Percentiles rank a stretch among this genome's conserved stretches.
phyloP scores from a whole-genome alignment of 306 rosid genomes.

The Cucumis cinereus region DNA sequence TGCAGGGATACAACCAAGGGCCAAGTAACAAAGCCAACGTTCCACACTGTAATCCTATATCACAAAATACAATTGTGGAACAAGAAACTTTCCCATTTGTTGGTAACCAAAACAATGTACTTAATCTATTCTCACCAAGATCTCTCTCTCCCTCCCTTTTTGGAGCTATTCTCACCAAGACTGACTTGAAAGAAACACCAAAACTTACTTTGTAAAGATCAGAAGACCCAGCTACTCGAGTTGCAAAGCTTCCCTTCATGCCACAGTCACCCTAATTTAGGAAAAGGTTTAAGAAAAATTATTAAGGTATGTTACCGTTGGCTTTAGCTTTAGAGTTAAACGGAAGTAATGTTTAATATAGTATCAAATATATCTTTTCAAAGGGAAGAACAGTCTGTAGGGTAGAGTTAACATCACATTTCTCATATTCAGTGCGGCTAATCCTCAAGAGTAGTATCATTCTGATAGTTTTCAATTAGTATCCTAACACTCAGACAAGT shows the following conservation, averaged over 20 bases:
- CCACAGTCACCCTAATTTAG: constrained; percentile 57
- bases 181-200: background rate
- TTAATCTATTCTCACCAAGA: background rate
- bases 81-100: background rate
- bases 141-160: too few species aligned
- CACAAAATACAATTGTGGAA: background rate
- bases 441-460: background rate
- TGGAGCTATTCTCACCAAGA: background rate
- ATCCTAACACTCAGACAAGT: background rate
- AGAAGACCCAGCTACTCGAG: constrained; percentile 91
- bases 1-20: background rate
- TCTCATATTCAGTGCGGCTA: background rate
- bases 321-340: background rate
- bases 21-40: background rate
- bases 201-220: constrained; percentile 77
- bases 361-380: background rate
- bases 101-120: background rate
- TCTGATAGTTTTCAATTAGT: background rate
- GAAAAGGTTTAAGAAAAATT: background rate
- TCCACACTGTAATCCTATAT: background rate
- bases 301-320: background rate
- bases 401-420: background rate
- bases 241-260: constrained; percentile 83
- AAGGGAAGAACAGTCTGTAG: background rate
- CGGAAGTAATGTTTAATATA: background rate